Base-by-base conservation (phyloP, 169 alveolate genomes). In the Ichthyophthirius multifiliis region DNA sequence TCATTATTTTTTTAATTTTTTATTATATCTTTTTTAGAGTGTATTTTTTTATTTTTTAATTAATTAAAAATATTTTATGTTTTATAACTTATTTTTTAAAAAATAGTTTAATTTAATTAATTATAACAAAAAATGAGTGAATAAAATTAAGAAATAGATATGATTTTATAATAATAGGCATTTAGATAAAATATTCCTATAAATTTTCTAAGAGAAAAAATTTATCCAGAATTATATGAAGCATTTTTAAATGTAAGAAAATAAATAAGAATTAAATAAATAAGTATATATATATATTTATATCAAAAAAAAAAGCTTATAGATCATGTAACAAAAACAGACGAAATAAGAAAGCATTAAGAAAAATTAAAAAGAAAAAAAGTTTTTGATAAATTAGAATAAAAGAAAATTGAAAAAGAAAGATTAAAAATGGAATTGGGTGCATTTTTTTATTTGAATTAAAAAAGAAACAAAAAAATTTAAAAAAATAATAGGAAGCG, bases 261-360 rank as follows among this genome's bases (percentile, higher is more conserved):
- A 30, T 27, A 27, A 20, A 34, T 27, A 62, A 34, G 16, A n/a
- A 13, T 10, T 32, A 13, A 10, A 18, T 32, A 34, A 15, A 7
- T 13, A 3, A 32, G 9, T 30, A 64, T 32, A 32, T 34, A 31
- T 15, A 64, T 34, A 32, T 15, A 32, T 3, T 1, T 15, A 31
- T 15, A 6, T 4, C 7, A 64, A 9, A 41, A 41, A 32, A 67
- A n/a, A 23, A 44, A 71, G 86, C 63, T 81, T 43, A 81, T 81
- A 15, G 86, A 81, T 35, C 86, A 81, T 71, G 74, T 81, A n/a
- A 71, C 73, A 0, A 81, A 81, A 48, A 65, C 86, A 35, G 86
- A 81, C 31, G 86, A 81, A 41, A 76, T 81, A 45, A 47, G 86
- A 37, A 81, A 81, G 41, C 86, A 81, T 81, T 81, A 71, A 41